Conservation (phyloP, 2,329 filamentous ascomycete genomes). For the Colletotrichum tamarilloi region DNA sequence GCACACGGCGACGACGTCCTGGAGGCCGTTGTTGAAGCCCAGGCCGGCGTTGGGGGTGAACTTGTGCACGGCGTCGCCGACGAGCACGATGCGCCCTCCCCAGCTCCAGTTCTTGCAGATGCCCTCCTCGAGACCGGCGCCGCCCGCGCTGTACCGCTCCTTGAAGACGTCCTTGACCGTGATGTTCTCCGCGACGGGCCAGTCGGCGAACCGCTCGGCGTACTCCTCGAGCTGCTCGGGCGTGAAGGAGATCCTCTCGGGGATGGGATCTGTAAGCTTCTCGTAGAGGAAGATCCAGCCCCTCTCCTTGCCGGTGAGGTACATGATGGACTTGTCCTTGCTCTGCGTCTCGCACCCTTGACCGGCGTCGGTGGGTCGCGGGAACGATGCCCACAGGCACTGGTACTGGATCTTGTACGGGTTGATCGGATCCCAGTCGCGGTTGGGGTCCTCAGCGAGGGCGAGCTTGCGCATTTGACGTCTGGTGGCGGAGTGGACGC, state of each 20-base stretch:
- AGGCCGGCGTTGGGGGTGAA: conserved; percentile 48
- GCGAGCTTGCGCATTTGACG: conserved; percentile 47
- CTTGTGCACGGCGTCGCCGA: conserved; percentile 51
- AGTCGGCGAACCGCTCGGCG: conserved; percentile 41
- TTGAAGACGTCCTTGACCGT: conserved; percentile 45
- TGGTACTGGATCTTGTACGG: conserved; percentile 43
- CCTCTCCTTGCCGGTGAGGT: conserved; percentile 42
- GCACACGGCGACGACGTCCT: conserved; percentile 44
- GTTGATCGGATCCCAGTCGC: conserved; percentile 24
- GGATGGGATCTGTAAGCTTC: conserved; percentile 41
- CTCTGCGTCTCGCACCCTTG: conserved; percentile 46
- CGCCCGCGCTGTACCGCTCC: conserved; percentile 39
- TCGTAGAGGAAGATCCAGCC: conserved; percentile 48
- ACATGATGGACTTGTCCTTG: conserved; percentile 41
- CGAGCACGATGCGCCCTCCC: conserved; percentile 47
- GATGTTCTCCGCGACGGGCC: conserved; percentile 40
- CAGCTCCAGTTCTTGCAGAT: conserved; percentile 48
- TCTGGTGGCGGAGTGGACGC: conserved; percentile 51
- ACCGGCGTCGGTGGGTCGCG: conserved; percentile 38
- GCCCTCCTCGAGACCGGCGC: conserved; percentile 51
- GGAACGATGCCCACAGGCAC: conserved; percentile 48
- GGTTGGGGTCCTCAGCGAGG: conserved; percentile 25
- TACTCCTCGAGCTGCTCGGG: conserved; percentile 41
- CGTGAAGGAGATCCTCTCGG: conserved; percentile 40
- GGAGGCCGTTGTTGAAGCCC: conserved; percentile 49